A percentile compares a stretch with the other conserved stretches of the same genome.
These are phyloP conservation scores for Fusarium sp. DNA, from an alignment of 2,329 filamentous ascomycete species.

Conservation along the genomic window DNA sequence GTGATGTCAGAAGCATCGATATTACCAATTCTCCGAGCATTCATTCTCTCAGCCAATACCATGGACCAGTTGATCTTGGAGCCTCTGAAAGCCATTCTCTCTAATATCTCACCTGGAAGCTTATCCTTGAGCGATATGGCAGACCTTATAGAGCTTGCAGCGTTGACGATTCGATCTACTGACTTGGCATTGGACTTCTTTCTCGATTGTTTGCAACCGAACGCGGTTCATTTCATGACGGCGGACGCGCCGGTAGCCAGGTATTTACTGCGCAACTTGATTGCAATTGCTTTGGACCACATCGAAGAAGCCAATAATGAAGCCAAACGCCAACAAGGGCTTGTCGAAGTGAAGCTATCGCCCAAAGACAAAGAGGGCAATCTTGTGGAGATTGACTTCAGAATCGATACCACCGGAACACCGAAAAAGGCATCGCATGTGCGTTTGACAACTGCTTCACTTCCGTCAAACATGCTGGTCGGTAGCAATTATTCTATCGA, in stretches of 20 bases:
- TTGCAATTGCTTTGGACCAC: conserved; percentile 57
- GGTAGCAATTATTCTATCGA: conserved; percentile 54
- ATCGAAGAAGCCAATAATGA: conserved; percentile 51
- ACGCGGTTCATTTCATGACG: conserved; percentile 48
- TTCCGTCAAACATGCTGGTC: conserved; percentile 16
- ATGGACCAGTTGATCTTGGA: conserved; percentile 21
- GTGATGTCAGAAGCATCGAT: not conserved
- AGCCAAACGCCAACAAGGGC: not conserved
- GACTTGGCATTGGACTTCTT: conserved; percentile 33
- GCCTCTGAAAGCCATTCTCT: conserved; percentile 21
- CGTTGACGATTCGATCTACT: conserved; percentile 21
- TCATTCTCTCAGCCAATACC: conserved; percentile 6
- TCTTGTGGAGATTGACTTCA: conserved; percentile 15
- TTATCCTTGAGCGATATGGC: conserved; percentile 5
- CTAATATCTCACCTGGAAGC: not conserved
- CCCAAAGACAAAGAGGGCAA: not conserved
- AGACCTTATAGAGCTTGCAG: conserved; percentile 24
- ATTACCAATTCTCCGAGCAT: not conserved
- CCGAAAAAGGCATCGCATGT: conserved; percentile 20
- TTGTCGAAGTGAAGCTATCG: not conserved
- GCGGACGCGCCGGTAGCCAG: conserved; percentile 32
- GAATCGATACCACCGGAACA: conserved; percentile 15
- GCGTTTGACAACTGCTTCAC: conserved; percentile 12
- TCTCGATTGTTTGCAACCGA: conserved; percentile 49
- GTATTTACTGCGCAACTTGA: conserved; percentile 52